Evolutionary conservation across 345 rosid genomes (phyloP).

Genomic region (Durio zibethinus): DNA sequence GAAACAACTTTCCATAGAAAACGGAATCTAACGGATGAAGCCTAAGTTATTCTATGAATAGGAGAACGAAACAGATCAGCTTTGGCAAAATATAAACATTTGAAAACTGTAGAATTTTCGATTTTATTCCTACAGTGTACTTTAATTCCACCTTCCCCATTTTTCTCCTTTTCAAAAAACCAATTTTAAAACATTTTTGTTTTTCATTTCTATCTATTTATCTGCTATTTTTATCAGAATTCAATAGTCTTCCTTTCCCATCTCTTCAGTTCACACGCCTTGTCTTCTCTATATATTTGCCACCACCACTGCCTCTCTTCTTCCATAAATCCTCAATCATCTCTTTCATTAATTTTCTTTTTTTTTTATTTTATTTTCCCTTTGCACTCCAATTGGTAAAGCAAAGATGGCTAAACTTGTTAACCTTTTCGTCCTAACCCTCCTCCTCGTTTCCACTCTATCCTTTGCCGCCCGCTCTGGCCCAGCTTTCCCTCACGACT

Average conservation of each 20-base stretch:
- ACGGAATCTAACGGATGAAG: too few relatives aligned
- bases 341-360: not conserved
- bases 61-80: not conserved
- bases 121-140: not conserved
- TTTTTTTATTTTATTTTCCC: too few relatives aligned
- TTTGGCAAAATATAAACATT: not conserved
- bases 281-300: not conserved
- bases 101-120: not conserved
- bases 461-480: conserved; percentile 39
- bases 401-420: conserved; percentile 34
- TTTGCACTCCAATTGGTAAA: not conserved
- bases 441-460: conserved; percentile 42
- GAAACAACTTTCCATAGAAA: too few relatives aligned
- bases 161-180: not conserved
- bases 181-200: not conserved
- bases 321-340: not conserved
- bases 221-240: not conserved
- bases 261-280: conserved; percentile 11
- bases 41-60: not conserved
- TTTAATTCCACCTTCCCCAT: not conserved
- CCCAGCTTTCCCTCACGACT: conserved; percentile 31
- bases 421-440: conserved; percentile 36
- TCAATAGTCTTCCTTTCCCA: not conserved
- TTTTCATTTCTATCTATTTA: not conserved
- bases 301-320: not conserved